phyloP scores from a whole-genome alignment of 1,139 yeast species.

The Taphrina pruni region DNA sequence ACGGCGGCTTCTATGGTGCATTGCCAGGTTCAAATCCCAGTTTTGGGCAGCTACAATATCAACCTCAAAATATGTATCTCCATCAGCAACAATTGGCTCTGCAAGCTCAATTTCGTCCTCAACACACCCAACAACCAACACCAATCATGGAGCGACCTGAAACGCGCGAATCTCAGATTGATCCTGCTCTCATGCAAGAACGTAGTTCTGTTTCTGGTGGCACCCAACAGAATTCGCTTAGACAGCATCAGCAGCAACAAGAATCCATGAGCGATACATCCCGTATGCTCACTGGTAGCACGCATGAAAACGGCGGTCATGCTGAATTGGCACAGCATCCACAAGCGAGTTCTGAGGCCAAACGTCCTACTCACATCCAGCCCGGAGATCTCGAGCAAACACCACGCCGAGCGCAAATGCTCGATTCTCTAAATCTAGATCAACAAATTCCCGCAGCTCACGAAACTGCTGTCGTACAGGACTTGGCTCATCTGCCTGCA shows the following conservation, averaged over 20 bases:
- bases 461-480: constrained; percentile 1
- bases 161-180: constrained; percentile 14
- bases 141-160: neutral
- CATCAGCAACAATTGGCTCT: constrained; percentile 25
- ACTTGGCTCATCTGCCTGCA: neutral
- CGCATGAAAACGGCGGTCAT: neutral
- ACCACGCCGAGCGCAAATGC: neutral
- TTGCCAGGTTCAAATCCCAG: constrained; percentile 6
- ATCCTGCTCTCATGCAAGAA: constrained; percentile 20
- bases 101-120: constrained; percentile 13
- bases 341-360: neutral
- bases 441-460: neutral
- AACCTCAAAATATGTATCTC: constrained; percentile 29
- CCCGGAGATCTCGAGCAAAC: constrained; percentile 6
- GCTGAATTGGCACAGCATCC: neutral
- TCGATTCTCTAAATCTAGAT: neutral
- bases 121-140: neutral
- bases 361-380: constrained; percentile 7
- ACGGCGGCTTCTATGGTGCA: constrained; percentile 1
- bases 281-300: neutral
- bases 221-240: neutral
- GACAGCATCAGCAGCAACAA: neutral
- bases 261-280: neutral
- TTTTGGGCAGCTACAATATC: constrained; percentile 29
- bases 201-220: neutral